phyloP scores from a whole-genome alignment of 805 yeast genomes.

The Candida broadrunensis region DNA sequence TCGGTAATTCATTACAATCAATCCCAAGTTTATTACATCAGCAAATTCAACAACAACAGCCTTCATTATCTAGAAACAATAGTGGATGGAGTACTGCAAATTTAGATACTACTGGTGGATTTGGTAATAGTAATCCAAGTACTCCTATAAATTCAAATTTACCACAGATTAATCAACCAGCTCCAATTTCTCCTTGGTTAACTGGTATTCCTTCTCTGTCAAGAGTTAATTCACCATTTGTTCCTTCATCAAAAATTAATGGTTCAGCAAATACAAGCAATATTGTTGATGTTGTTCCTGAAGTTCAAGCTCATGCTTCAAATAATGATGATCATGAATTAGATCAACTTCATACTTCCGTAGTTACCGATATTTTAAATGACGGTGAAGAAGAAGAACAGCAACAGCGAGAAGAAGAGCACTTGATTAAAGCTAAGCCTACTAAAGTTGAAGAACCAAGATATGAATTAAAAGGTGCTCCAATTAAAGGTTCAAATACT shows the following conservation, averaged over 20 bases:
- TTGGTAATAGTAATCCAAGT: conserved; percentile 22
- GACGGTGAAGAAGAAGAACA: conserved; percentile 16
- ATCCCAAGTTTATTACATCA: conserved; percentile 37
- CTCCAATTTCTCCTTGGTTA: conserved; percentile 43
- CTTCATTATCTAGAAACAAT: conserved; percentile 28
- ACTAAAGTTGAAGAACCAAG: neutral
- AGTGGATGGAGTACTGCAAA: conserved; percentile 35
- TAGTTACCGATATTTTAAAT: conserved; percentile 37
- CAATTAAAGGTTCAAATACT: neutral
- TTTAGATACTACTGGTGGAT: conserved; percentile 20
- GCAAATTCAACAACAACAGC: conserved; percentile 28
- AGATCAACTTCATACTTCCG: conserved; percentile 36
- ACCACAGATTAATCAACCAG: conserved; percentile 26
- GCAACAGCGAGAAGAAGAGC: neutral
- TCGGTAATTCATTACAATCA: conserved; percentile 7
- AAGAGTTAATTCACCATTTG: conserved; percentile 40
- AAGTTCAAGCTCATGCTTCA: conserved; percentile 1
- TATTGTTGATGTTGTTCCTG: neutral
- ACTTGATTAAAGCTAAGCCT: neutral
- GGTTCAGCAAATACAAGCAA: neutral
- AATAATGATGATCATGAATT: conserved; percentile 28
- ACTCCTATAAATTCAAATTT: conserved; percentile 25
- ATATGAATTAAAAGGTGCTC: neutral
- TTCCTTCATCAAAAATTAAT: conserved; percentile 16
- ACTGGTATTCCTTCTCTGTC: conserved; percentile 30